These are phyloP conservation scores for Trametes cubensis DNA, from an alignment of 768 basidiomycete genomes.

Conservation along the genomic window DNA sequence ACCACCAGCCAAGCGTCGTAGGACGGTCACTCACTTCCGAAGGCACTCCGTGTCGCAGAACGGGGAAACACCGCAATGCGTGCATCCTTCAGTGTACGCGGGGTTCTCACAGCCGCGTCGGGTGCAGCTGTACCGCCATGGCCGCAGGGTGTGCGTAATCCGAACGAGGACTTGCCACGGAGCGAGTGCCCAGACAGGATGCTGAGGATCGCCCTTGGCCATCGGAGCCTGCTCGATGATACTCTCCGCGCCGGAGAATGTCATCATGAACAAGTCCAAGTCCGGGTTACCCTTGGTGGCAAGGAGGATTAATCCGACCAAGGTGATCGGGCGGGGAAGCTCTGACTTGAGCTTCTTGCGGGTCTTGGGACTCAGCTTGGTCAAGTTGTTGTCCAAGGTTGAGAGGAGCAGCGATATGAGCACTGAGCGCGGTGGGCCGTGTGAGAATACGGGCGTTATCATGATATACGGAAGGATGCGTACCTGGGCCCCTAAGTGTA, in stretches of 20 bases:
- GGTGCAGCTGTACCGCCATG: background rate
- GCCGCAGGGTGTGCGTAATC: conserved; percentile 2
- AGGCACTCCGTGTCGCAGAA: conserved; percentile 1
- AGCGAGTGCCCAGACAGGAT: conserved; percentile 3
- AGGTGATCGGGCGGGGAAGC: background rate
- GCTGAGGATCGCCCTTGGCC: background rate
- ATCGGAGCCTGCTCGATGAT: background rate
- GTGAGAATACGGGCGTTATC: too few relatives aligned
- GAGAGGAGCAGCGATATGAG: background rate
- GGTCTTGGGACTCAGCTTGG: conserved; percentile 5
- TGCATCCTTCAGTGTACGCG: background rate
- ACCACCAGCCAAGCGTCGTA: background rate
- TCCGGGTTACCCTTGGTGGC: background rate
- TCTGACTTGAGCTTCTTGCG: conserved; percentile 4
- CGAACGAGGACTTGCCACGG: conserved; percentile 7
- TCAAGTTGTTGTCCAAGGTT: background rate
- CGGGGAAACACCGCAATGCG: background rate
- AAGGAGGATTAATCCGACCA: background rate
- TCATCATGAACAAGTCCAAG: background rate
- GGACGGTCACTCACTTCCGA: background rate
- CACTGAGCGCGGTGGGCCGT: background rate
- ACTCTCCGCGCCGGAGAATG: background rate
- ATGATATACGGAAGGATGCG: background rate
- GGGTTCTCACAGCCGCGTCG: conserved; percentile 8
- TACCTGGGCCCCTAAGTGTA: background rate